Evolutionary conservation across 306 rosid genomes (phyloP).

Genomic region (Malus sylvestris): DNA sequence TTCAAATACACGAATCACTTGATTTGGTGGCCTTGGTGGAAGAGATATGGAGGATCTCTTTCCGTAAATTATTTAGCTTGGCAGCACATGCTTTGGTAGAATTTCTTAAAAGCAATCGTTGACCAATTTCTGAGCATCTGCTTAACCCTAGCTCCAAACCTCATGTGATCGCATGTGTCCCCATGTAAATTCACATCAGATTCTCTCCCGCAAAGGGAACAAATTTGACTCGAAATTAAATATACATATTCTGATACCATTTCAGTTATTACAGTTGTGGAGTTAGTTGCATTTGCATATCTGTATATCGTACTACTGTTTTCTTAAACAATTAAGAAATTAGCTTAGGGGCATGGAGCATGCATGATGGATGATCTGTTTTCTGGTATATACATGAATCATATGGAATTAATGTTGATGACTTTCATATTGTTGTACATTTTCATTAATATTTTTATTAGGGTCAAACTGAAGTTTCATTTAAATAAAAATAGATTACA

Average conservation of each 20-base stretch:
- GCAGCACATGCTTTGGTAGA: slow-evolving; percentile 38
- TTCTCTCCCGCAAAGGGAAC: slow-evolving; percentile 28
- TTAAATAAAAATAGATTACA: not conserved
- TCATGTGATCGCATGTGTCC: slow-evolving; percentile 74
- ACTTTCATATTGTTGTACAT: not conserved
- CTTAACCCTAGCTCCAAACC: not conserved
- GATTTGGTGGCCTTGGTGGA: fast-evolving
- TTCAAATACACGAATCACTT: fast-evolving
- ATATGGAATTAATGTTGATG: not conserved
- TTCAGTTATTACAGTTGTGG: slow-evolving; percentile 76
- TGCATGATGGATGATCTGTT: not conserved
- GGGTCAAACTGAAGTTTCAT: not conserved
- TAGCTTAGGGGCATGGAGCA: not conserved
- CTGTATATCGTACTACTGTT: not conserved
- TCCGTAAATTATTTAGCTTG: slow-evolving; percentile 1
- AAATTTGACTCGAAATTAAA: slow-evolving; percentile 29
- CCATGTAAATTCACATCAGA: slow-evolving; percentile 52
- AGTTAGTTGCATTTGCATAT: slow-evolving; percentile 42
- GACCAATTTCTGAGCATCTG: slow-evolving; percentile 20
- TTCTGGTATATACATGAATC: slow-evolving; percentile 9
- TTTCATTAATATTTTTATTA: not conserved
- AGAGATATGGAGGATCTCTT: no score
- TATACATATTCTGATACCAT: slow-evolving; percentile 18
- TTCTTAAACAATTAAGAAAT: not conserved
- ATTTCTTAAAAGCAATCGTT: slow-evolving; percentile 23